Percentiles rank a stretch among this genome's conserved stretches.
These are phyloP conservation scores for Fusarium sp. DNA, from an alignment of 2,329 filamentous ascomycete species.

Conservation along the genomic window DNA sequence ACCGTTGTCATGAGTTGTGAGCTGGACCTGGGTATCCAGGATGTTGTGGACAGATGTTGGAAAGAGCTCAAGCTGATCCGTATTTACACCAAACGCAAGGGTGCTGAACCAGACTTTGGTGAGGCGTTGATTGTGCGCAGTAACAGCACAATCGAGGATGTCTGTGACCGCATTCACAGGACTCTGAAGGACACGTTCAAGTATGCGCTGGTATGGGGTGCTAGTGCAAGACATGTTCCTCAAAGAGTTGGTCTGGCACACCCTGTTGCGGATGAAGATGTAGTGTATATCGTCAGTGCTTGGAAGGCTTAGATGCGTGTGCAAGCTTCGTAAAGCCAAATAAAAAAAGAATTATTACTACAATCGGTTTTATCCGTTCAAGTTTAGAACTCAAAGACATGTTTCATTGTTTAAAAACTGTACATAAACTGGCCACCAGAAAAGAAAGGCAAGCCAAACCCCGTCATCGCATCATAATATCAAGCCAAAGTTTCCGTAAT, in stretches of 20 bases:
- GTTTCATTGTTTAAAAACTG: constrained; percentile 34
- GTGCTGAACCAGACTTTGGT: constrained; percentile 84
- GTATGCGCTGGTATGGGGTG: constrained; percentile 97
- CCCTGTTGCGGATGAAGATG: constrained; percentile 75
- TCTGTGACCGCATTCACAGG: constrained; percentile 94
- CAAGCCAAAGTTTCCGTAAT: constrained; percentile 36
- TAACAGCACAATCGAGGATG: constrained; percentile 92
- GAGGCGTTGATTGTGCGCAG: constrained; percentile 93
- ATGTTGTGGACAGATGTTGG: constrained; percentile 96
- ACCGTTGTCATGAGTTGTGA: constrained; percentile 99
- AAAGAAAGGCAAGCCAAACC: constrained; percentile 32
- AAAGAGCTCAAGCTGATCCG: constrained; percentile 89
- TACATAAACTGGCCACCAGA: constrained; percentile 31
- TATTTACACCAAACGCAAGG: constrained; percentile 97
- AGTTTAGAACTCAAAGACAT: neutral
- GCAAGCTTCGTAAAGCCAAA: neutral
- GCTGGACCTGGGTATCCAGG: constrained; percentile 88
- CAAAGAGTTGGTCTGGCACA: constrained; percentile 91
- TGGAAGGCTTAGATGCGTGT: constrained; percentile 63
- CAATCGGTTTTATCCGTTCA: neutral
- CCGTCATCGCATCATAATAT: constrained; percentile 44
- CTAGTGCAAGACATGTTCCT: constrained; percentile 92
- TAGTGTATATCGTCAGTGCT: constrained; percentile 72
- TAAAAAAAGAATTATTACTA: neutral
- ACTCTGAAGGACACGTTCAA: constrained; percentile 98